These are phyloP conservation scores for Mycotypha africana DNA, from an alignment of 371 early-diverging fungal species.

Conservation along the genomic window DNA sequence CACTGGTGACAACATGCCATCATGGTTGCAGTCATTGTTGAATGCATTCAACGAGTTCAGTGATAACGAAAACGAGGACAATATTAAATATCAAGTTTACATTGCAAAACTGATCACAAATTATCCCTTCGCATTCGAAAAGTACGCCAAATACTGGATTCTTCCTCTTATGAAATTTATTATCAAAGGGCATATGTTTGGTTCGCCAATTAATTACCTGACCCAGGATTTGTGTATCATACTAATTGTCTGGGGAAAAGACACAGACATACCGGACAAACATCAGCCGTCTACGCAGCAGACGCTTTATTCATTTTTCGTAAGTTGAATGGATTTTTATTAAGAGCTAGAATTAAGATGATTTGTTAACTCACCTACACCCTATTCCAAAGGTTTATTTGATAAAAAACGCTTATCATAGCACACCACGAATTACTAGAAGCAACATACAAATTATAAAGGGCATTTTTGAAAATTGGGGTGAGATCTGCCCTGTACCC, in stretches of 20 bases:
- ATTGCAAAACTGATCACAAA: constrained; percentile 59
- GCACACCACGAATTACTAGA: constrained; percentile 29
- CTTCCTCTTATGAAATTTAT: constrained; percentile 52
- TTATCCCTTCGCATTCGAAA: constrained; percentile 53
- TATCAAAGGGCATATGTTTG: constrained; percentile 44
- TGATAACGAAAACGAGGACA: constrained; percentile 12
- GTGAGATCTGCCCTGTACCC: constrained; percentile 45
- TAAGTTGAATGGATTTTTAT: too few relatives aligned
- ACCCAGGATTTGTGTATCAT: constrained; percentile 59
- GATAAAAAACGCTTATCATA: constrained; percentile 43
- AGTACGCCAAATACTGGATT: constrained; percentile 57
- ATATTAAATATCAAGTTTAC: constrained; percentile 48
- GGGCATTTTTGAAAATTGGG: constrained; percentile 58
- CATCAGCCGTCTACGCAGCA: too few relatives aligned
- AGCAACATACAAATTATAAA: constrained; percentile 55
- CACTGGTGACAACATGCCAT: constrained; percentile 35
- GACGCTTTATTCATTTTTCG: too few relatives aligned
- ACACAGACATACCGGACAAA: constrained; percentile 19
- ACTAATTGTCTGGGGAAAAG: constrained; percentile 53
- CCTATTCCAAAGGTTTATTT: constrained; percentile 44
- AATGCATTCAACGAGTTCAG: constrained; percentile 29
- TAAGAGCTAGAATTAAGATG: too few relatives aligned
- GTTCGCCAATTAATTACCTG: constrained; percentile 65
- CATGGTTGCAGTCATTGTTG: constrained; percentile 61
- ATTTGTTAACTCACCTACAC: too few relatives aligned